Base-by-base conservation (phyloP, 2,329 filamentous ascomycete genomes). In the Coniochaeta sp. region DNA sequence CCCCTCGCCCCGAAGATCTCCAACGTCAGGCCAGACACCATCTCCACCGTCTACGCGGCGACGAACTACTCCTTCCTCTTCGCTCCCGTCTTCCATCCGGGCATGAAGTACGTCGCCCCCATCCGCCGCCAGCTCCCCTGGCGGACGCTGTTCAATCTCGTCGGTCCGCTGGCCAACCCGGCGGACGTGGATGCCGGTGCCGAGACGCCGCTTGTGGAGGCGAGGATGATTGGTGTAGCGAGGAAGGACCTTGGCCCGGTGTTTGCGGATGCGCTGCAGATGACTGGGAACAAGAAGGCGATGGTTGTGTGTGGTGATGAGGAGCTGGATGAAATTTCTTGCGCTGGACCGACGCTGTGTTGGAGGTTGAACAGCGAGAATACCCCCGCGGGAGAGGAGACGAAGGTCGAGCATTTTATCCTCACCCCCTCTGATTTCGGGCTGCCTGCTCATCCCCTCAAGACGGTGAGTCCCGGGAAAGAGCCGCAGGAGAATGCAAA, bases 41-140 rank as follows among this genome's bases (percentile, higher is more conserved):
- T 97, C 47, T 70, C 80, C 49, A 67, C 77, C 52, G 82, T 96
- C 53, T 96, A 96, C 72, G 76, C 81, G 48, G 74, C 77, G 53
- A 88, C 86, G 56, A 96, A 95, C 72, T 99, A 97, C 73, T 87
- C 87, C 56, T 99, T 99, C 71, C 80, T 99, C 27, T 97, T 94
- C 65, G 94, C 94, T 0, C 92, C 94, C 33, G 88, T 94, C 59
- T 99, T 96, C 77, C 94, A 99, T 71, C 90, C 91, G 0, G 92
- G 91, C 47, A 96, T 97, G 86, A 86, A 83, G 66, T 86, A 91
- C 67, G 91, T 94, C 33, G 90, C 91, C 4, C 83, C 86, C 2
- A 85, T 96, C 57, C 86, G 94, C 56, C 88, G 83, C 64, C 87
- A 95, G 66, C 81, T 99, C 20, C 92, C 92, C 53, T 92, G 94